Conservation (phyloP, 2,329 filamentous ascomycete genomes). For the Aspergillus sp. region DNA sequence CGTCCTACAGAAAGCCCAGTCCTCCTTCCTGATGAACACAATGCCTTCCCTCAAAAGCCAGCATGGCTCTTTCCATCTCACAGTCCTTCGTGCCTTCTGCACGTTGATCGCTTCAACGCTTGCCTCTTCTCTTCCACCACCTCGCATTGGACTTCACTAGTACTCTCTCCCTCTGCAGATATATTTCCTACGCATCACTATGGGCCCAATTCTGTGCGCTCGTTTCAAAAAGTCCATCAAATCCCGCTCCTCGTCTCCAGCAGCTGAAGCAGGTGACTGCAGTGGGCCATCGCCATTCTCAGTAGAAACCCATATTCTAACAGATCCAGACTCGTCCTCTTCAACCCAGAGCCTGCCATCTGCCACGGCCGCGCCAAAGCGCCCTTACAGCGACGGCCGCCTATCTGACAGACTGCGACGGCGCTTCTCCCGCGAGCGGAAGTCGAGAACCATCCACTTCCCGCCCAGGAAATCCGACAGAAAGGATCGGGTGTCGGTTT, state of each 20-base stretch:
- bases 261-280: background rate
- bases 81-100: too few species aligned
- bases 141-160: too few species aligned
- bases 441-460: background rate
- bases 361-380: background rate
- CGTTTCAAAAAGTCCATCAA: conserved; percentile 9
- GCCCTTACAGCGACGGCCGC: background rate
- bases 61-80: too few species aligned
- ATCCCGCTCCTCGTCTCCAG: background rate
- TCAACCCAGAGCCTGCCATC: background rate
- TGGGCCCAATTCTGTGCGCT: conserved; percentile 1
- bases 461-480: background rate
- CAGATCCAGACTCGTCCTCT: background rate
- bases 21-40: too few species aligned
- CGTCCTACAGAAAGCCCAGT: too few species aligned
- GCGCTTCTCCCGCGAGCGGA: background rate
- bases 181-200: too few species aligned
- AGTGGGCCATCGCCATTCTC: background rate
- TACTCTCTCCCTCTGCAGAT: too few species aligned
- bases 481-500: background rate
- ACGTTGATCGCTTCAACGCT: too few species aligned
- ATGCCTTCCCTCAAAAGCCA: too few species aligned
- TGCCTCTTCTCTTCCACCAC: too few species aligned
- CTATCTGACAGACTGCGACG: background rate
- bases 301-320: background rate